A percentile compares a stretch with the other conserved stretches of the same genome.
phyloP scores from a whole-genome alignment of 805 yeast genomes.

The Saccharomycopsis javanensis region DNA sequence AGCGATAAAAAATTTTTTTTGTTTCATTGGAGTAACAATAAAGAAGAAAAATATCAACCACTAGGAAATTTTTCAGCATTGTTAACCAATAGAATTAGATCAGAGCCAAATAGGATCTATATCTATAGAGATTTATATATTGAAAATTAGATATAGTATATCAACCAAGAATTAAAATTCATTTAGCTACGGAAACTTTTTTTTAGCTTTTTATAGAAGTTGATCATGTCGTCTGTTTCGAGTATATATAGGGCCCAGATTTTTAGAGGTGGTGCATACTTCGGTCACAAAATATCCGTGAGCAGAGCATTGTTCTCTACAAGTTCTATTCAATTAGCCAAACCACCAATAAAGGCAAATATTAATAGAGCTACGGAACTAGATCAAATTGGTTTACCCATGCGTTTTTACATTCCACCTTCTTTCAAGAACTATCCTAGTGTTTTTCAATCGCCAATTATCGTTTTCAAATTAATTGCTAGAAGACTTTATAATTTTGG shows the following conservation, averaged over 20 bases:
- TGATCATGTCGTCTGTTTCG: too few relatives aligned
- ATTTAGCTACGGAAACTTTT: too few relatives aligned
- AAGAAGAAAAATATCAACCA: neutral
- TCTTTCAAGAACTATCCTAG: conserved; percentile 37
- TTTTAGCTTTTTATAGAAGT: too few relatives aligned
- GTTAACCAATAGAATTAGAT: neutral
- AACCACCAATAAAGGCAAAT: neutral
- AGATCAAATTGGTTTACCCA: conserved; percentile 14
- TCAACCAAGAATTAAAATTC: too few relatives aligned
- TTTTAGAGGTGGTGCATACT: neutral
- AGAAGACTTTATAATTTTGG: conserved; percentile 57
- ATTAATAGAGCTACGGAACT: neutral
- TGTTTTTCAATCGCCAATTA: conserved; percentile 32
- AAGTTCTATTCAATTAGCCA: neutral
- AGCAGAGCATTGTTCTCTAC: neutral
- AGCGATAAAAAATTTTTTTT: neutral
- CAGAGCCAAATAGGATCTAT: too few relatives aligned
- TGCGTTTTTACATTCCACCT: conserved; percentile 40
- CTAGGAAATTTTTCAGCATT: neutral
- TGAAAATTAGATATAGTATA: neutral
- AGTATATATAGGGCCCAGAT: neutral
- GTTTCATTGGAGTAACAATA: neutral
- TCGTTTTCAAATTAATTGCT: conserved; percentile 37
- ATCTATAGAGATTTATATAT: too few relatives aligned
- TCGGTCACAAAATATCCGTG: neutral